Conservation (phyloP, 371 early-diverging fungal species). For the Syncephalastrum racemosum region DNA sequence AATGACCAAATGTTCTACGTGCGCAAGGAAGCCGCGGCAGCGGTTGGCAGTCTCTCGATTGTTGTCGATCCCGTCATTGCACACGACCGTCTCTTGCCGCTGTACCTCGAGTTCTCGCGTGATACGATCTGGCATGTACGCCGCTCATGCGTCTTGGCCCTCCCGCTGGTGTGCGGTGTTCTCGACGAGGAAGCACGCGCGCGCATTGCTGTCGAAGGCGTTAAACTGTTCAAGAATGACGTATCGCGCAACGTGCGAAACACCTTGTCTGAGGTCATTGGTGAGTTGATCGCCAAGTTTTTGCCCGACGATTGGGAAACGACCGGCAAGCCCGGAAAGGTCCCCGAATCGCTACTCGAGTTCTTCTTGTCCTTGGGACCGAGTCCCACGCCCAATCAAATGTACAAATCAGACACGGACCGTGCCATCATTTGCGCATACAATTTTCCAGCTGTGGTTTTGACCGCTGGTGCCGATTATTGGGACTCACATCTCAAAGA, state of each 20-base stretch:
- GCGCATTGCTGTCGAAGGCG: conserved; percentile 41
- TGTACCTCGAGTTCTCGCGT: conserved; percentile 48
- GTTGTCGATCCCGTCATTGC: conserved; percentile 42
- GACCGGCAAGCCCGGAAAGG: conserved; percentile 42
- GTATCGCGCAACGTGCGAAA: conserved; percentile 61
- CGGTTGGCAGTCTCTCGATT: conserved; percentile 48
- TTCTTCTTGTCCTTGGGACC: conserved; percentile 46
- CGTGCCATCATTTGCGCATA: conserved; percentile 61
- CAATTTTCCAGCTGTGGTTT: conserved; percentile 61
- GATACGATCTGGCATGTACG: conserved; percentile 67
- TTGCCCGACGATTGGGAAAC: conserved; percentile 49
- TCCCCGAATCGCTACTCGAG: conserved; percentile 37
- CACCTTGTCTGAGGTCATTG: conserved; percentile 57
- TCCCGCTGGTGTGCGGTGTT: conserved; percentile 49
- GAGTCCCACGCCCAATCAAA: conserved; percentile 29
- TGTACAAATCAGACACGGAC: conserved; percentile 53
- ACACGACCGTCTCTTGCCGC: conserved; percentile 51
- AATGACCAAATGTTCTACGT: conserved; percentile 56
- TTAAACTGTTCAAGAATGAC: conserved; percentile 51
- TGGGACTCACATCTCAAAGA: conserved; percentile 57
- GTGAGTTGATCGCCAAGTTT: conserved; percentile 59
- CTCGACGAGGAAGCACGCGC: conserved; percentile 44
- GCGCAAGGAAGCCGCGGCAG: conserved; percentile 60
- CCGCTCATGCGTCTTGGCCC: conserved; percentile 52
- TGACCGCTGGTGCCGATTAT: conserved; percentile 57